Evolutionary conservation across 179 eudicot genomes (phyloP).

Genomic region (Patellifolia procumbens): DNA sequence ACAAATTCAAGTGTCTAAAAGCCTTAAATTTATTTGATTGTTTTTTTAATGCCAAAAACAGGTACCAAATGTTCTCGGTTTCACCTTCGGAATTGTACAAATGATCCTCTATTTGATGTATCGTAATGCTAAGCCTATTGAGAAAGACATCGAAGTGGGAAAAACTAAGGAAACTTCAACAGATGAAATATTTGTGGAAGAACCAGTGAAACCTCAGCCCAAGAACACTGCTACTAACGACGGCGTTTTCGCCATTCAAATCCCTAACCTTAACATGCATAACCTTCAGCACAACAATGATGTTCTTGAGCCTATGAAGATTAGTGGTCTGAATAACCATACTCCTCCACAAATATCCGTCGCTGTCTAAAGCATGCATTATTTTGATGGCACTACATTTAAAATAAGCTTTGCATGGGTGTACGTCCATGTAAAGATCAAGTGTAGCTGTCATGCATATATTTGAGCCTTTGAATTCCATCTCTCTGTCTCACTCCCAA

Average conservation of each 20-base stretch:
- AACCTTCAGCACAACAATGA: neutral
- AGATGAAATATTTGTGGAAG: constrained; percentile 31
- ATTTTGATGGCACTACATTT: constrained; percentile 12
- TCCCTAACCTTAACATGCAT: constrained; percentile 28
- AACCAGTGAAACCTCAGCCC: constrained; percentile 34
- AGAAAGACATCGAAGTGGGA: constrained; percentile 29
- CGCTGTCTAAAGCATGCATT: constrained; percentile 24
- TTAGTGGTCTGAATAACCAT: constrained; percentile 16
- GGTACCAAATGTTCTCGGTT: constrained; percentile 73
- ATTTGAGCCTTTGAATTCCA: constrained; percentile 14
- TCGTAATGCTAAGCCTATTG: constrained; percentile 38
- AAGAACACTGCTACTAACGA: constrained; percentile 16
- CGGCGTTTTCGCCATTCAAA: constrained; percentile 30
- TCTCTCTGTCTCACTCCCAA: constrained; percentile 10
- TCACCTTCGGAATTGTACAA: constrained; percentile 56
- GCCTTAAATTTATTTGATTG: neutral
- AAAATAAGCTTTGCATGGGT: constrained; percentile 22
- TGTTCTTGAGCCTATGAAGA: constrained; percentile 23
- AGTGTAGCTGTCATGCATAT: constrained; percentile 17
- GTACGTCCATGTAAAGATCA: constrained; percentile 18
- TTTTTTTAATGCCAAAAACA: neutral
- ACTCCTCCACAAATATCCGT: constrained; percentile 28
- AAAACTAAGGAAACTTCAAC: constrained; percentile 20
- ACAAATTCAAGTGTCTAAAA: neutral
- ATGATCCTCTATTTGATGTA: constrained; percentile 56